Evolutionary conservation across 257 asterid genomes (phyloP).

Genomic region (Solanum ossicruentum): DNA sequence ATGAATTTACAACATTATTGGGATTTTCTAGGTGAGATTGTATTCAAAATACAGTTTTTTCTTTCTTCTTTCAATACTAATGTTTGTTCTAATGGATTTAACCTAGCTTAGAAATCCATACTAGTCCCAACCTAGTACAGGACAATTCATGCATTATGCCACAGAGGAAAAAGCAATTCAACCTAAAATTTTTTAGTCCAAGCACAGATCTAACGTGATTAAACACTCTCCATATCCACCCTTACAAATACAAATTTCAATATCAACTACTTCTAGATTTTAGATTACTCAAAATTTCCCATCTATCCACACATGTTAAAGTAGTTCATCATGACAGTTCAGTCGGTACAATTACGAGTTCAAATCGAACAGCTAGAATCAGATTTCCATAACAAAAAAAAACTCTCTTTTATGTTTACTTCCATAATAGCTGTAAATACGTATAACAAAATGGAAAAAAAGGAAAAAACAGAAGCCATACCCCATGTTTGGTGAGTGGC

Average conservation of each 20-base stretch:
- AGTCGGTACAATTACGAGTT: background rate
- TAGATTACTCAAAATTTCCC: background rate
- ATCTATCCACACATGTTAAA: background rate
- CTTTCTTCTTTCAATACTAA: background rate
- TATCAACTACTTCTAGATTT: background rate
- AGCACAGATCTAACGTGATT: background rate
- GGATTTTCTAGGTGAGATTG: background rate
- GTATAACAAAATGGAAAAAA: background rate
- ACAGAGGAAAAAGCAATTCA: background rate
- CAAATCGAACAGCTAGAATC: background rate
- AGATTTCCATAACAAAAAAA: background rate
- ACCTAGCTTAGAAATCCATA: background rate
- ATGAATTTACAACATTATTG: background rate
- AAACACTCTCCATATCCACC: background rate
- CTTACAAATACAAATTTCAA: background rate
- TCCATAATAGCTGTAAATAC: background rate
- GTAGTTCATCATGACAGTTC: background rate
- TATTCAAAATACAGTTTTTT: background rate
- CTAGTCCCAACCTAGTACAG: background rate
- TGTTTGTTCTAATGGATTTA: background rate
- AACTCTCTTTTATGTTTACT: background rate
- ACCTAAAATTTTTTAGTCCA: background rate
- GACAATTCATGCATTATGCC: background rate
- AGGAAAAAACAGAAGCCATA: background rate
- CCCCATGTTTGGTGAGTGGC: constrained; percentile 46